Evolutionary conservation across 2,329 filamentous ascomycete species (phyloP).

Genomic region (Colletotrichum eremochloae): DNA sequence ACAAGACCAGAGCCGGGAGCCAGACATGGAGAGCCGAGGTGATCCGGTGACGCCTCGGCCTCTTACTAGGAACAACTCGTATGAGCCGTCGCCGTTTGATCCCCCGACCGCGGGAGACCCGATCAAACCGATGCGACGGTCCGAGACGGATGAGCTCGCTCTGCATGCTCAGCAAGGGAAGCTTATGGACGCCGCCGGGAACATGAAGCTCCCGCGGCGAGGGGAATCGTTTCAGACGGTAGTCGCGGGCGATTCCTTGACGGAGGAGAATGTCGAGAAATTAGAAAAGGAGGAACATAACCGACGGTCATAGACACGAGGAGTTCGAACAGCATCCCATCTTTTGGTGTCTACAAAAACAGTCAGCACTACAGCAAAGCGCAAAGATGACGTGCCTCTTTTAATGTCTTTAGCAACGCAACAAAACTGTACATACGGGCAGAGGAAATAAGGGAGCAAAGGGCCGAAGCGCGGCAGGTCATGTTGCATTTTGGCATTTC

Average conservation of each 20-base stretch:
- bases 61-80: slow-evolving; percentile 52
- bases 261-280: slow-evolving; percentile 67
- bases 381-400: slow-evolving; percentile 5
- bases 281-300: slow-evolving; percentile 54
- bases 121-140: slow-evolving; percentile 50
- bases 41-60: slow-evolving; percentile 58
- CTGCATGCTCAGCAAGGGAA: slow-evolving; percentile 61
- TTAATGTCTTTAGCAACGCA: slow-evolving; percentile 8
- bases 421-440: slow-evolving; percentile 28
- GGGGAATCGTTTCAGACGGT: slow-evolving; percentile 53
- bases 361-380: slow-evolving; percentile 14
- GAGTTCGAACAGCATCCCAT: slow-evolving; percentile 13
- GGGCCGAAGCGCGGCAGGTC: slow-evolving; percentile 28
- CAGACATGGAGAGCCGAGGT: slow-evolving; percentile 27
- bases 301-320: slow-evolving; percentile 19
- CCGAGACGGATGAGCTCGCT: slow-evolving; percentile 57
- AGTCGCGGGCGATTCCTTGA: slow-evolving; percentile 60
- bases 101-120: slow-evolving; percentile 49
- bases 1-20: not conserved
- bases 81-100: slow-evolving; percentile 60
- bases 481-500: slow-evolving; percentile 42
- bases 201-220: slow-evolving; percentile 49
- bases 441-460: not conserved
- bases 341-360: not conserved
- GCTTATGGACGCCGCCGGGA: slow-evolving; percentile 61